phyloP scores from a whole-genome alignment of 1,284 basidiomycete species.

The Chalciporus sp. region DNA sequence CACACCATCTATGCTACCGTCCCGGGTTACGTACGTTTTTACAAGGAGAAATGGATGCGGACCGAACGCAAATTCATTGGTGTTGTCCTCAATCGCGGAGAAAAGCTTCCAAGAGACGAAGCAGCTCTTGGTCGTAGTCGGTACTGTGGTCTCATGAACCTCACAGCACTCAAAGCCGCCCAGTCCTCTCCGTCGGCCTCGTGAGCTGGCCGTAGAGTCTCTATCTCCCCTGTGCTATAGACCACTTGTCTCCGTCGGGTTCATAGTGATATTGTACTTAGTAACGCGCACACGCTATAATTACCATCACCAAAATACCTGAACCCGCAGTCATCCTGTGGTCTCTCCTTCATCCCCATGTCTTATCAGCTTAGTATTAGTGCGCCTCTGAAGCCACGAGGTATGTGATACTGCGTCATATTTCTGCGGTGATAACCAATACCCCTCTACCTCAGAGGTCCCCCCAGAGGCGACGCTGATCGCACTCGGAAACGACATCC shows the following conservation, averaged over 20 bases:
- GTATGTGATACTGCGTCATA: constrained; percentile 32
- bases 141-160: constrained; percentile 72
- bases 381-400: constrained; percentile 43
- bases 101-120: constrained; percentile 84
- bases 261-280: constrained; percentile 10
- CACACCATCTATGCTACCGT: constrained; percentile 89
- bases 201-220: constrained; percentile 3
- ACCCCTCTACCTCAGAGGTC: constrained; percentile 44
- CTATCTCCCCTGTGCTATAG: neutral
- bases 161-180: constrained; percentile 31
- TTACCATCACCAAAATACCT: constrained; percentile 12
- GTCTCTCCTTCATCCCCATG: constrained; percentile 26
- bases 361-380: constrained; percentile 44
- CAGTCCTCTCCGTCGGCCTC: constrained; percentile 5
- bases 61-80: constrained; percentile 81
- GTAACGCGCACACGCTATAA: constrained; percentile 22
- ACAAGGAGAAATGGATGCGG: constrained; percentile 72
- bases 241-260: neutral
- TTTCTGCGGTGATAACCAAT: neutral
- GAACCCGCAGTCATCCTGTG: neutral
- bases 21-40: constrained; percentile 92
- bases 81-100: constrained; percentile 75
- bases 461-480: constrained; percentile 62
- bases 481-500: constrained; percentile 52
- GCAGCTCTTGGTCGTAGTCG: constrained; percentile 71